Base-by-base conservation (phyloP, 805 yeast genomes). In the Wickerhamiella spandovensis region DNA sequence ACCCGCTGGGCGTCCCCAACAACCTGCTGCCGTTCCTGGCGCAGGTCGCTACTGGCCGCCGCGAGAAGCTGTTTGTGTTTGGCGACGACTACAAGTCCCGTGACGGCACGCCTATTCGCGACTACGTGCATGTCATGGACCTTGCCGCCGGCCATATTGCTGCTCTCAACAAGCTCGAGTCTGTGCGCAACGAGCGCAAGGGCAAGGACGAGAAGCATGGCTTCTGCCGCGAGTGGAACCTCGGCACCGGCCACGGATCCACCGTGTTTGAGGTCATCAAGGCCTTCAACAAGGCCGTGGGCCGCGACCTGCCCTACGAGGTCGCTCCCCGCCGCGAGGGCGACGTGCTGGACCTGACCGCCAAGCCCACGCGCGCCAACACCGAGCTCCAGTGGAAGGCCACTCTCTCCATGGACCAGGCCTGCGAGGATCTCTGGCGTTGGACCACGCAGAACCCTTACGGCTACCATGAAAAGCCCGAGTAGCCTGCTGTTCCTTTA, bases 71-170 rank as follows among this genome's bases (percentile, higher is more conserved):
- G 50, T 65, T 65, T n/a, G 77, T 84, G 4, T 84, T 81, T 60
- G 92, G 92, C 48, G 70, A 73, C 61, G 88, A 83, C 66, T 84
- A 82, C 58, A 73, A 74, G 45, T 73, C 83, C 42, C 76, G 77
- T 52, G 90, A 83, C 66, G 90, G 90, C 35, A 83, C 90, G 13
- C 87, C 92, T 22, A 80, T 84, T 49, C 73, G 92, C 56, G 94
- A 84, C 64, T 84, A 85, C 60, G 77, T 84, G 51, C 90, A 85
- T 58, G 90, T 84, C 15, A 77, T 82, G 51, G 95, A 84, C 62
- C 74, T 84, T 53, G 88, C 90, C 8, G 70, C 71, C 57, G 95
- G 90, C 47, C 92, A 84, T 58, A 68, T 83, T 51, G 77, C 87
- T 25, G 87, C 90, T 2, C 68, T 84, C 56, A 67, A 73, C 44